Conservation (phyloP, 345 rosid genomes). For the Populus ilicifolia region DNA sequence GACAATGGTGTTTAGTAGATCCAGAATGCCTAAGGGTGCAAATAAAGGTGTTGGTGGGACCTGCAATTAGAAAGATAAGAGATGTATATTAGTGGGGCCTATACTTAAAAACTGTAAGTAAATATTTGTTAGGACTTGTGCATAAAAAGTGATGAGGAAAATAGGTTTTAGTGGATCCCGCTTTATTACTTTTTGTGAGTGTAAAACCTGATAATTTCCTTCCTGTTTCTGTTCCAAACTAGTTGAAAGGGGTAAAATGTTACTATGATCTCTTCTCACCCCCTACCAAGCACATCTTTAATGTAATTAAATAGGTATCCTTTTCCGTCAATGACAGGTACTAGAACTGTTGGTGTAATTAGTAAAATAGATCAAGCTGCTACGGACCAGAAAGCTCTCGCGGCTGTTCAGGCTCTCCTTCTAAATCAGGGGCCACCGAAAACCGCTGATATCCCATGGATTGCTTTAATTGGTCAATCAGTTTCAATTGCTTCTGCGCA, state of each 20-base stretch:
- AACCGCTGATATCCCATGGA: constrained; percentile 92
- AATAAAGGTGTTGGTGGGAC: background rate
- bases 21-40: background rate
- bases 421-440: constrained; percentile 88
- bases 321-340: constrained; percentile 40
- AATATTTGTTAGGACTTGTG: background rate
- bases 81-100: background rate
- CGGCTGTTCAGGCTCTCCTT: constrained; percentile 92
- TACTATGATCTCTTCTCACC: background rate
- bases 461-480: constrained; percentile 95
- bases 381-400: constrained; percentile 76
- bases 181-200: background rate
- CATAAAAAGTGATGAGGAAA: background rate
- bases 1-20: background rate
- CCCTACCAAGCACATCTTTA: background rate
- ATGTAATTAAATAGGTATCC: background rate
- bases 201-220: background rate
- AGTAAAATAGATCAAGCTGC: constrained; percentile 95
- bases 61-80: background rate
- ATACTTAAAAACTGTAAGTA: background rate
- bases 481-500: constrained; percentile 83
- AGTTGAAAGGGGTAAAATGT: background rate
- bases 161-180: background rate
- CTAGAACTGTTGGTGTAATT: constrained; percentile 87
- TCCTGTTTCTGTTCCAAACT: background rate